A percentile compares a stretch with the other conserved stretches of the same genome.
Conservation (phyloP, 2,329 filamentous ascomycete species). For the Colletotrichum melonis region DNA sequence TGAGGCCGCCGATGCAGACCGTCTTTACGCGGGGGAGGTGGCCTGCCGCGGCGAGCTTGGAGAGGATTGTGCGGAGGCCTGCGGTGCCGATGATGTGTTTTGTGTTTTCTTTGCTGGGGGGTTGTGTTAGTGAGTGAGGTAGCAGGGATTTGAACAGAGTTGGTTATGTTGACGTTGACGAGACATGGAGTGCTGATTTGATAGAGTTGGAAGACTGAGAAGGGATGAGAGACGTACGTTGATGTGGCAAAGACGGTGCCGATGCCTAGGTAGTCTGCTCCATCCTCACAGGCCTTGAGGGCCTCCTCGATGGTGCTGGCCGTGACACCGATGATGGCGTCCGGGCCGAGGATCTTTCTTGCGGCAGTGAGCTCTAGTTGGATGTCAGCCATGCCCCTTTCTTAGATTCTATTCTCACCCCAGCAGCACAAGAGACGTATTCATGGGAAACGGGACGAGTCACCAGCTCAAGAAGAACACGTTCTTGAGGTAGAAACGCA, state of each 20-base stretch:
- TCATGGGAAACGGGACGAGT: background rate
- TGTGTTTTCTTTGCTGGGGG: slow-evolving; percentile 84
- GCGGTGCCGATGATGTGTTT: slow-evolving; percentile 82
- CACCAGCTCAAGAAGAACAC: too few species aligned
- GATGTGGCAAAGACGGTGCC: slow-evolving; percentile 89
- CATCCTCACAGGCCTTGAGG: slow-evolving; percentile 74
- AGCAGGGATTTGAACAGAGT: too few species aligned
- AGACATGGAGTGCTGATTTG: background rate
- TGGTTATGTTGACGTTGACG: too few species aligned
- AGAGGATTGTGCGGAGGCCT: slow-evolving; percentile 76
- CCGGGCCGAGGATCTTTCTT: slow-evolving; percentile 76
- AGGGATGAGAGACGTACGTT: slow-evolving; percentile 66
- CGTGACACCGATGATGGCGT: slow-evolving; percentile 89
- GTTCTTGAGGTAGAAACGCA: too few species aligned
- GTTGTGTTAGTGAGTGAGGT: background rate
- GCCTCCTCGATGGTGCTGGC: slow-evolving; percentile 82
- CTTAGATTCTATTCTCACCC: background rate
- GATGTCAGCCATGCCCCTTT: background rate
- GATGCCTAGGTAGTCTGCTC: slow-evolving; percentile 92
- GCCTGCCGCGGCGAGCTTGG: slow-evolving; percentile 63
- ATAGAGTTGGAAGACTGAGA: background rate
- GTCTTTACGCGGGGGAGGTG: slow-evolving; percentile 61
- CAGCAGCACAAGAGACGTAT: too few species aligned
- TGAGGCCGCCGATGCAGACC: slow-evolving; percentile 92
- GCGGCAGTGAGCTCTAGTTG: slow-evolving; percentile 69